Evolutionary conservation across 306 rosid species (phyloP), one percentile per base, ranked within the genome.

Genomic region (Abrus precatorius): DNA sequence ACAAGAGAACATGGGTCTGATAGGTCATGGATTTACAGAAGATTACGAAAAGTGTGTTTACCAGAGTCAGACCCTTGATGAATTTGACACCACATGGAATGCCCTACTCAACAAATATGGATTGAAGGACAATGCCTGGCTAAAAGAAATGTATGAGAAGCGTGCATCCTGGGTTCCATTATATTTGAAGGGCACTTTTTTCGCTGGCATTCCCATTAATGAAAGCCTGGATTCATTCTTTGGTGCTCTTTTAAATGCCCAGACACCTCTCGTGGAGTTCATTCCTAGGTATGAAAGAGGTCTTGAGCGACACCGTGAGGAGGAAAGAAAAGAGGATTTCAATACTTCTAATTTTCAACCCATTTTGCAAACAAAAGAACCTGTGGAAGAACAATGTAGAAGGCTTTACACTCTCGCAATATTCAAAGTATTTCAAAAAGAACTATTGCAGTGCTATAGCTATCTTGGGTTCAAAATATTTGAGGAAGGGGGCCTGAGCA

Each of bases 321-420:
- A 90, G 76, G 99, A 95, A 84, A 82, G 92, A 65, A 95, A 90
- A 71, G 96, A 91, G 85, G 97, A 94, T 73, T 93, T 90, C 65
- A 87, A 95, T 80, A 83, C 98, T 77, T 86, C 88, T 38, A 90
- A 90, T 75, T 84, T 93, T 81, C 93, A 88, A 74, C 91, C 92
- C n/a, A 81, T 88, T 87, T 83, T 95, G 92, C 98, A 91, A 89
- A 95, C 98, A 47, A 90, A 95, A 84, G 98, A 95, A 82, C 90
- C 96, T 30, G 86, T 86, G 32, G 99, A 93, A 89, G 97, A 95
- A 65, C 99, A 95, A 75, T 89, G 98, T 63, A 84, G 93, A 83
- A 90, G 93, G 86, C 88, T 91, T 59, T 95, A 93, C 85, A 93
- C 99, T 55, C 99, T 85, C 40, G 67, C 86, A 49, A 61, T 90